Conservation (phyloP, 139 green algal species). For the Eudorina sp. region DNA sequence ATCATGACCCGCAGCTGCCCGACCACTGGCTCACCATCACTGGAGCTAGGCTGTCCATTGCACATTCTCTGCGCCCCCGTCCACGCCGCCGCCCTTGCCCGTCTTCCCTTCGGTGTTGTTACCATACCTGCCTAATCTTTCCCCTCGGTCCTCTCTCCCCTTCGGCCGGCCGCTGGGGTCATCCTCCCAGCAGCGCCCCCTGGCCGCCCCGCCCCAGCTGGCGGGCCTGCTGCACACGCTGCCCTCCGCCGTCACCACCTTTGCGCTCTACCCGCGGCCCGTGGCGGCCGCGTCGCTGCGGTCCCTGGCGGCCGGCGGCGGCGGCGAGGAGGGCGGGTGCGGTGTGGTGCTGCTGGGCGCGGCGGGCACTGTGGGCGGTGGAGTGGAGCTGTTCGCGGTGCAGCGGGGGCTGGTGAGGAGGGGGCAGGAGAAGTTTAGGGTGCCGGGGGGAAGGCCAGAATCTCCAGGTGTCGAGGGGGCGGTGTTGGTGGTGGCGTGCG, state of each 20-base stretch:
- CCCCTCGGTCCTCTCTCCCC: too few species aligned
- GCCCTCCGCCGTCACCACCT: constrained; percentile 62
- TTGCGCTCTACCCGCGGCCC: constrained; percentile 64
- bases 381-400: constrained; percentile 70
- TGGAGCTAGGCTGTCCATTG: too few species aligned
- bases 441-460: too few species aligned
- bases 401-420: constrained; percentile 60
- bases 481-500: too few species aligned
- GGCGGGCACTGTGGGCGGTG: constrained; percentile 68
- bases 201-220: constrained; percentile 47
- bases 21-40: too few species aligned
- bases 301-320: not conserved
- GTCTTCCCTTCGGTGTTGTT: too few species aligned
- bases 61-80: too few species aligned
- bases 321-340: not conserved
- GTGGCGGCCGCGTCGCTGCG: constrained; percentile 8
- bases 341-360: constrained; percentile 58
- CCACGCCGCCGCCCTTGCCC: too few species aligned
- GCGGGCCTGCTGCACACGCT: constrained; percentile 74
- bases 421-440: not conserved
- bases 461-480: too few species aligned
- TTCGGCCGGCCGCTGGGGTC: too few species aligned
- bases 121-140: too few species aligned
- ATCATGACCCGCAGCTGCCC: too few species aligned
- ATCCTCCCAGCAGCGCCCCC: not conserved